Evolutionary conservation across 805 yeast species (phyloP), one percentile per base, ranked within the genome.

Genomic region (Clavispora santaluciae): DNA sequence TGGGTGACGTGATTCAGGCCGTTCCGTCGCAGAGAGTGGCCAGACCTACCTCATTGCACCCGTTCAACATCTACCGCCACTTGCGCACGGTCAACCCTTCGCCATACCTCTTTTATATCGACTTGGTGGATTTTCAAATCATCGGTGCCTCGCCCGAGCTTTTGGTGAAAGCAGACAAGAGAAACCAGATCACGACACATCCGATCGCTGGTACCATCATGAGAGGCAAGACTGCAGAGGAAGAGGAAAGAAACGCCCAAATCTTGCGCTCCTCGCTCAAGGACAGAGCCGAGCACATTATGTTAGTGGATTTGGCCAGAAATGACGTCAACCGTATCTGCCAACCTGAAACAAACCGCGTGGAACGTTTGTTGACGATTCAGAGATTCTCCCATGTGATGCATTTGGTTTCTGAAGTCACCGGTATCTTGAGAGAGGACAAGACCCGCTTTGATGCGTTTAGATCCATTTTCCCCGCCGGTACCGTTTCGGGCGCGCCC

Each of bases 401-500:
- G 84, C 99, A 93, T 65, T 72, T 93, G 52, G 96, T 91, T 2
- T 85, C 95, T 2, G 95, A 91, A 63, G 97, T 91, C 16, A 83
- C 95, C 46, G 99, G 99, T 11, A 86, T 83, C 2, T 70, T 93
- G 55, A 75, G 99, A 58, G 64, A 71, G 0, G 97, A 77, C 44
- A 83, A 87, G 69, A 82, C 91, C 10, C 75, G 98, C 49, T 93
- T 93, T 58, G 99, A 93, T 68, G 99, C 99, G 0, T 89, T 93
- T 67, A 78, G 99, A 61, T 89, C 97, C 3, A 87, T 93, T 41
- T 93, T 93, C 80, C 99, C 99, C 16, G 99, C 99, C 1, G 99
- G 99, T 33, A 93, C 99, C 1, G 98, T 91, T 10, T 83, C 95
- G 41, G 99, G 99, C 29, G 98, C 99, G 2, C 99, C 99, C 41